phyloP scores from a whole-genome alignment of 139 green algal genomes.

The Closterium sp. region DNA sequence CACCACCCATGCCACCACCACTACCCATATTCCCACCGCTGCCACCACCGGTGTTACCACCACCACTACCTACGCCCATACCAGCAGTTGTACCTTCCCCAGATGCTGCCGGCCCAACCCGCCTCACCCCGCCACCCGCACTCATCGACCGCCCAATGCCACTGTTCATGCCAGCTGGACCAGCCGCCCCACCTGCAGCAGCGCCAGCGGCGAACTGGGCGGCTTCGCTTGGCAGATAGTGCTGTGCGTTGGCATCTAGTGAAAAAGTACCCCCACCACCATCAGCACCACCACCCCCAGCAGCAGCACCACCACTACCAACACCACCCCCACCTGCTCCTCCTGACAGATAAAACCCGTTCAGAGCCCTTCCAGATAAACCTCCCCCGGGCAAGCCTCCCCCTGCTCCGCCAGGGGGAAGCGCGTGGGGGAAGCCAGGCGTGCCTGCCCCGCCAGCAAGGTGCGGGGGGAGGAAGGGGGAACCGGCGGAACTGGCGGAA shows the following conservation, averaged over 20 bases:
- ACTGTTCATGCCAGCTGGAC: neutral
- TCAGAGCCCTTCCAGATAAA: neutral
- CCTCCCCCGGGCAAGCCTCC: neutral
- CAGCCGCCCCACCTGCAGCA: neutral
- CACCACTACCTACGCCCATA: neutral
- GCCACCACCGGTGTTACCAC: neutral
- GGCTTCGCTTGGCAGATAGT: neutral
- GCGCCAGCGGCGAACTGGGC: neutral
- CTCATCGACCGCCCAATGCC: neutral
- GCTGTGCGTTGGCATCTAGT: neutral
- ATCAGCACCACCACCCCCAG: neutral
- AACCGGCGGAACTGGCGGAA: neutral
- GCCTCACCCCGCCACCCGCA: neutral
- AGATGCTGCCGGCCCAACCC: neutral
- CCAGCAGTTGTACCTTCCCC: neutral
- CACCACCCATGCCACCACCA: neutral
- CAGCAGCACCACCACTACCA: neutral
- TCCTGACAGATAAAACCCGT: neutral
- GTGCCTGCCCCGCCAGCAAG: neutral
- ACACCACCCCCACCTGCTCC: neutral
- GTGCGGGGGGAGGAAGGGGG: neutral
- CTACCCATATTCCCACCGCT: too few species aligned
- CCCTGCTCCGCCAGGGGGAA: neutral
- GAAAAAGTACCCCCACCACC: neutral
- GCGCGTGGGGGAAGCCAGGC: neutral